Conservation (phyloP, 192 early-diverging fungal genomes). For the Chytriomyces hyalinus region DNA sequence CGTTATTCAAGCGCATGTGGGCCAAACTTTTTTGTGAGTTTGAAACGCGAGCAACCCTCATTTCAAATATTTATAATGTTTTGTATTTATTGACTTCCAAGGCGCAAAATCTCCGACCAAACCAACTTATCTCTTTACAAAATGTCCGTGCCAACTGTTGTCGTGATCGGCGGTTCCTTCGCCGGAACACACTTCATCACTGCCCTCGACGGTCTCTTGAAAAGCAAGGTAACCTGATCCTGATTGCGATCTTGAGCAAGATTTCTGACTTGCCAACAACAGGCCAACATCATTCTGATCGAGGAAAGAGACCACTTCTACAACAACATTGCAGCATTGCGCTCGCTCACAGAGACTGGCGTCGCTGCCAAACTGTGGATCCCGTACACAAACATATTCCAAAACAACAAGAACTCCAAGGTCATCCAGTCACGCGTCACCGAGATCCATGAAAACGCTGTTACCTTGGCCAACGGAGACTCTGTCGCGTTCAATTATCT, state of each 20-base stretch:
- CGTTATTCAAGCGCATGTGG: too few species aligned
- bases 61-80: too few species aligned
- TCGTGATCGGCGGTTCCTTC: conserved; percentile 32
- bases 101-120: too few species aligned
- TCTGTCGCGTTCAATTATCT: conserved; percentile 68
- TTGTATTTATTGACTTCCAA: too few species aligned
- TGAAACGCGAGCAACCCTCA: too few species aligned
- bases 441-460: conserved; percentile 44
- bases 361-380: conserved; percentile 42
- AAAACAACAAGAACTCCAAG: conserved; percentile 24
- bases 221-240: conserved; percentile 11
- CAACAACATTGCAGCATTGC: conserved; percentile 24
- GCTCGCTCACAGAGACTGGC: conserved; percentile 38
- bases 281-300: conserved; percentile 29
- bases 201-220: conserved; percentile 9
- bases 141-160: conserved; percentile 17
- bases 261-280: neutral
- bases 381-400: conserved; percentile 48
- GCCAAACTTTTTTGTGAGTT: too few species aligned
- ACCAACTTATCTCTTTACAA: neutral
- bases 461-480: conserved; percentile 56
- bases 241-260: neutral
- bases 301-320: conserved; percentile 19
- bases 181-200: conserved; percentile 17
- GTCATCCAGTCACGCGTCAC: conserved; percentile 58